Evolutionary conservation across 495 filamentous ascomycete species (phyloP), one percentile per base, ranked within the genome.

Genomic region (Tuber calosporum): DNA sequence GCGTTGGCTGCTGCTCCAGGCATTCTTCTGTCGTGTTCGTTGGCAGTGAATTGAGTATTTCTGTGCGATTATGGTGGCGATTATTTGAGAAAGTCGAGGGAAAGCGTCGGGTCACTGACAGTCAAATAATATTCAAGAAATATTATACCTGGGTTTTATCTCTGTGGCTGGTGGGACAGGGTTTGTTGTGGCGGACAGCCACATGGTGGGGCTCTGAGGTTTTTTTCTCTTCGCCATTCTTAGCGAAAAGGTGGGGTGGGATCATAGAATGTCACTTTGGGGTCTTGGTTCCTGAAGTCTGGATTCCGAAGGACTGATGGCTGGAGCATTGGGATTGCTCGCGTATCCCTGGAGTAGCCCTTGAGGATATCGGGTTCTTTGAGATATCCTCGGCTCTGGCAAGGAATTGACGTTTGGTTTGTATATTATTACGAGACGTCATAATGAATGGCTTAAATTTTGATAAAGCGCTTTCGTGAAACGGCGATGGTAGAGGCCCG

Each of bases 1-100:
- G 83, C 82, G 41, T 73, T 75, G 17, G 69, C 68, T 42, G 48
- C 74, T 62, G 4, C 30, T 30, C 53, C 53, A 67, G 76, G 73
- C 76, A 78, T 78, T 78, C 38, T 69, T 34, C 9, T 34, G 53
- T 34, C 19, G 53, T 17, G 26, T 62, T 34, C 9, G 53, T 34
- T 62, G 53, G 34, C 4, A 26, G 53, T 5, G 53, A 34, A 62
- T 34, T 34, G 53, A 34, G 53, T 34, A 34, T 30, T 62, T 13
- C 26, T 62, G 30, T 34, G 11, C 4, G 26, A 34, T 30, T 62
- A 19, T n/a, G 26, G 53, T 34, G 53, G 34, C 34, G 30, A 62
- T 62, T 34, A 26, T 62, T 62, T 62, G 26, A 8, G 53, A n/a
- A 6, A 8, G 26, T 30, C n/a, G 30, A 15, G n/a, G 26, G 53